These are phyloP conservation scores for Verticillium tricorpus DNA, from an alignment of 2,329 filamentous ascomycete genomes.

Conservation along the genomic window DNA sequence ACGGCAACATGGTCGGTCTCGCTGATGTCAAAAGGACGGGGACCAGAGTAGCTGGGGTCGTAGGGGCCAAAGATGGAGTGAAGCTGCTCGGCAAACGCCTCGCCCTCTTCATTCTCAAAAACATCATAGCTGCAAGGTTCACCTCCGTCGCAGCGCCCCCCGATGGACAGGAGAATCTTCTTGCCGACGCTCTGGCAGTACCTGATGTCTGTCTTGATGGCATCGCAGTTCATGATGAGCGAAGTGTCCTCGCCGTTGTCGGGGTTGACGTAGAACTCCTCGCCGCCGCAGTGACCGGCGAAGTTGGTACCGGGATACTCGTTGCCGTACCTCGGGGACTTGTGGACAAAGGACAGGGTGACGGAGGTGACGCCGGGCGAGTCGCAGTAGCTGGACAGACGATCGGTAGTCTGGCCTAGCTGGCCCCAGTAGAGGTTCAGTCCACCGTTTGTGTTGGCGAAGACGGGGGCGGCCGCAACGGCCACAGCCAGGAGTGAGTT, in stretches of 20 bases:
- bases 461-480: conserved; percentile 13
- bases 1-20: conserved; percentile 20
- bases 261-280: conserved; percentile 15
- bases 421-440: conserved; percentile 40
- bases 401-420: conserved; percentile 16
- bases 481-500: conserved; percentile 21
- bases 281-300: conserved; percentile 30
- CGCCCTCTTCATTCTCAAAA: conserved; percentile 22
- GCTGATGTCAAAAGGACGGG: conserved; percentile 33
- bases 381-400: conserved; percentile 27
- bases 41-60: conserved; percentile 21
- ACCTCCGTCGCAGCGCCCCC: conserved; percentile 23
- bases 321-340: conserved; percentile 28
- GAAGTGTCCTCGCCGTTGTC: conserved; percentile 17
- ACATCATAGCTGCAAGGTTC: conserved; percentile 27
- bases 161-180: conserved; percentile 38
- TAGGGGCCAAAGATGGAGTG: conserved; percentile 33
- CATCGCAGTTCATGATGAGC: conserved; percentile 28
- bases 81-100: conserved; percentile 32
- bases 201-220: conserved; percentile 32
- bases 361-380: conserved; percentile 31
- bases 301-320: conserved; percentile 35
- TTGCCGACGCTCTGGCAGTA: conserved; percentile 36
- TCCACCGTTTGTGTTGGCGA: conserved; percentile 18
- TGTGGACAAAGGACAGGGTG: conserved; percentile 32